Conservation (phyloP, 2,329 filamentous ascomycete genomes). For the Trichoderma guizhouense region DNA sequence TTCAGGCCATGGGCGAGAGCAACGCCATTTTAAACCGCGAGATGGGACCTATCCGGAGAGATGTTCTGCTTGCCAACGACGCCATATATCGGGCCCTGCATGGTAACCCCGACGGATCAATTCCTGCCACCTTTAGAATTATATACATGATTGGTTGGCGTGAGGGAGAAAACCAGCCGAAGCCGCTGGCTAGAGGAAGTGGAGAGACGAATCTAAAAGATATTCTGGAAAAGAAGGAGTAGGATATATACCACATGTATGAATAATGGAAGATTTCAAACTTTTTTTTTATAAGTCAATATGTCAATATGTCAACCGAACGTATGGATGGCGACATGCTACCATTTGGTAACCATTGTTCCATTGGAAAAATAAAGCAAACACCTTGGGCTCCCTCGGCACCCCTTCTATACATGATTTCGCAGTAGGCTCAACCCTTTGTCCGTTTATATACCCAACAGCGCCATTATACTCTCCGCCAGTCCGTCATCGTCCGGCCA, state of each 20-base stretch:
- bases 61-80: conserved; percentile 83
- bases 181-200: conserved; percentile 79
- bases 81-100: conserved; percentile 86
- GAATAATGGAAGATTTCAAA: neutral
- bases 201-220: conserved; percentile 88
- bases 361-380: conserved; percentile 2
- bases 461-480: conserved; percentile 63
- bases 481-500: conserved; percentile 92
- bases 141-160: conserved; percentile 99
- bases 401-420: neutral
- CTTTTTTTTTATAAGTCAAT: neutral
- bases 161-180: conserved; percentile 70
- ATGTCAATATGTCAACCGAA: neutral
- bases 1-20: conserved; percentile 94
- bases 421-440: neutral
- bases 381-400: neutral
- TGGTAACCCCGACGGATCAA: conserved; percentile 70
- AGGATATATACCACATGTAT: neutral
- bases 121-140: conserved; percentile 89
- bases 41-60: conserved; percentile 70
- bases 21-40: conserved; percentile 87
- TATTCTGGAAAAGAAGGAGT: conserved; percentile 54
- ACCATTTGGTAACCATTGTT: neutral
- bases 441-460: neutral
- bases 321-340: neutral